Evolutionary conservation across 164 flowering plant species (phyloP), one percentile per base, ranked within the genome.

Genomic region (Annona cherimola): DNA sequence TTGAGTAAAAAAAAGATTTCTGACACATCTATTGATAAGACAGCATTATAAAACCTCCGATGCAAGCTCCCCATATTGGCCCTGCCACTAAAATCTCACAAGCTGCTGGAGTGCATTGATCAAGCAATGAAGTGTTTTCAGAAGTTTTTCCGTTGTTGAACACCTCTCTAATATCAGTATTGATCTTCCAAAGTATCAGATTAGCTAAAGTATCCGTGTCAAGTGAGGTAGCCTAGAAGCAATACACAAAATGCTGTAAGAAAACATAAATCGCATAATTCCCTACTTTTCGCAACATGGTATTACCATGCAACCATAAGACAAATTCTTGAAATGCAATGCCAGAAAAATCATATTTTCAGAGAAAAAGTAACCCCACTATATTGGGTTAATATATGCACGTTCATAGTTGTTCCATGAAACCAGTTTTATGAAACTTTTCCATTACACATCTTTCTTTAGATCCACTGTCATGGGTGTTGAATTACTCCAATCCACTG

Each of bases 31-130:
- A 40, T 19, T 19, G 26, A 40, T 40, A 35, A 19, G 26, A 40
- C 5, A 61, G 64, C 7, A 9, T 4, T 61, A 35, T 61, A 19
- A 6, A 71, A 89, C 93, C 93, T 86, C 79, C 93, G 89, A 63
- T 78, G 85, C 54, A 76, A 60, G 63, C 75, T 77, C 62, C 82
- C 86, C 91, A 89, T 86, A n/a, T 67, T 62, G 71, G 45, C 60
- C 57, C 67, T 50, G 74, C 65, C 75, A 45, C 79, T 79, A 71
- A 78, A n/a, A 74, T 42, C 64, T 74, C 77, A 80, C 57, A 75
- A 79, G 71, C 74, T 61, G 73, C 67, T 55, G 74, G 59, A 16
- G 42, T 42, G 59, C 69, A 64, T 69, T 26, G 68, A 64, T 11
- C 50, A 43, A 60, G 60, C 43, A 62, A 63, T 63, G 45, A 43